These are phyloP conservation scores for Aeminium ludgeri DNA, from an alignment of 495 filamentous ascomycete species.

Conservation along the genomic window DNA sequence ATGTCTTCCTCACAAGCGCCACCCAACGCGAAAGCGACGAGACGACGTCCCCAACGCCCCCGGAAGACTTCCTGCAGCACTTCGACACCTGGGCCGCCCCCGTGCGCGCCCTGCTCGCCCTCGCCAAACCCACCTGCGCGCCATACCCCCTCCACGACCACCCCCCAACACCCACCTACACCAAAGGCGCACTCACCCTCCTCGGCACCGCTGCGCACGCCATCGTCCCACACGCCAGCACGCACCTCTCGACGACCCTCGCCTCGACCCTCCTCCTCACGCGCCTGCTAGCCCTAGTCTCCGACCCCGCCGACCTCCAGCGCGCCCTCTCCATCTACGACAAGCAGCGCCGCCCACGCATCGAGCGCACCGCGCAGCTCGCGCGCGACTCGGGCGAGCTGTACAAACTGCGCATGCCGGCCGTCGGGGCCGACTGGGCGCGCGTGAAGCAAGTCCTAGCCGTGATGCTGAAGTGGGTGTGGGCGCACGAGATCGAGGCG, in stretches of 20 bases:
- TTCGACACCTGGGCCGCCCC: slow-evolving; percentile 38
- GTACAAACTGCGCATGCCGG: slow-evolving; percentile 21
- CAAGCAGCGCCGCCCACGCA: slow-evolving; percentile 33
- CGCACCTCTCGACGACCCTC: slow-evolving; percentile 50
- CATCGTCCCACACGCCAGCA: slow-evolving; percentile 50
- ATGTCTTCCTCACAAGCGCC: slow-evolving; percentile 30
- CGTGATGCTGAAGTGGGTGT: slow-evolving; percentile 49
- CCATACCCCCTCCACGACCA: too few species aligned
- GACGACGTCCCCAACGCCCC: too few species aligned
- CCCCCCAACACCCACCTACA: slow-evolving; percentile 37
- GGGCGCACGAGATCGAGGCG: slow-evolving; percentile 25
- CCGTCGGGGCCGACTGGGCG: slow-evolving; percentile 20
- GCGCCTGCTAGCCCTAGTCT: slow-evolving; percentile 34
- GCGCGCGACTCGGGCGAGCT: slow-evolving; percentile 20
- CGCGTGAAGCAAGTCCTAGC: slow-evolving; percentile 24
- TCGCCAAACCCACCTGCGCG: too few species aligned
- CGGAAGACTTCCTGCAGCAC: too few species aligned
- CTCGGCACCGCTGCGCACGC: slow-evolving; percentile 58
- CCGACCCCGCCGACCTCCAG: slow-evolving; percentile 24
- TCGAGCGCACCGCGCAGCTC: slow-evolving; percentile 17
- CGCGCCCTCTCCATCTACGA: slow-evolving; percentile 49
- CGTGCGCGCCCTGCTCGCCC: too few species aligned
- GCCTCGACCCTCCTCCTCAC: slow-evolving; percentile 49
- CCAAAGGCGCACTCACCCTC: slow-evolving; percentile 37
- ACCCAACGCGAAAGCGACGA: too few species aligned